Evolutionary conservation across 345 rosid genomes (phyloP).

Genomic region (Atalantia buxifolia): DNA sequence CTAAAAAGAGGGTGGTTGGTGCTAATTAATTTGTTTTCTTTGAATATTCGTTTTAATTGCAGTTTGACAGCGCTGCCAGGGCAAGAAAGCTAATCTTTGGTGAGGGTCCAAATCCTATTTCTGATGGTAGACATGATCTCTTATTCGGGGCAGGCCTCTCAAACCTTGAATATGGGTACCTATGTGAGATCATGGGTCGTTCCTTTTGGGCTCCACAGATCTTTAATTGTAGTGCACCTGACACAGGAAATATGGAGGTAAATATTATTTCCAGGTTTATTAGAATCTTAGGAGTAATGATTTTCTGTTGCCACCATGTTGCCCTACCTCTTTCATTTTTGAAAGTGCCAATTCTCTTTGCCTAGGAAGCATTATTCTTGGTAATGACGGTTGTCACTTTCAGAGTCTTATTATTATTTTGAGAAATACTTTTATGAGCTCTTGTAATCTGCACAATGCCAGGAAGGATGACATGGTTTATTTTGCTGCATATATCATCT

Average conservation of each 20-base stretch:
- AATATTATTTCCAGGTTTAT: slow-evolving; percentile 7
- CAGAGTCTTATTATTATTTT: not conserved
- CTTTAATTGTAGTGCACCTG: slow-evolving; percentile 96
- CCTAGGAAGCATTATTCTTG: not conserved
- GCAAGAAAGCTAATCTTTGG: slow-evolving; percentile 60
- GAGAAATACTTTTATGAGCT: not conserved
- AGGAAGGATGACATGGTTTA: not conserved
- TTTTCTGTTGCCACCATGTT: not conserved
- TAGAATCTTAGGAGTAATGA: not conserved
- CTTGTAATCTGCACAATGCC: not conserved
- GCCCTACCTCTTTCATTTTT: not conserved
- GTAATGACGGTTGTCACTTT: not conserved
- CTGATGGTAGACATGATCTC: slow-evolving; percentile 29
- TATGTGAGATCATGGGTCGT: slow-evolving; percentile 98
- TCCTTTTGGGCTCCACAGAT: slow-evolving; percentile 96
- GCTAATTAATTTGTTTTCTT: not conserved
- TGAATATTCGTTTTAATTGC: slow-evolving; percentile 31
- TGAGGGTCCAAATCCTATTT: slow-evolving; percentile 29
- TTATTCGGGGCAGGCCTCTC: slow-evolving; percentile 90
- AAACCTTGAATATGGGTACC: slow-evolving; percentile 94
- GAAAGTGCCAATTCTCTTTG: not conserved
- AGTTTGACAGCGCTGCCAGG: slow-evolving; percentile 89
- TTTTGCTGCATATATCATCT: not conserved
- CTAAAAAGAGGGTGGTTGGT: not conserved
- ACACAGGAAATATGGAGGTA: slow-evolving; percentile 99